Evolutionary conservation across 2,329 filamentous ascomycete species (phyloP).

Genomic region (Beauveria asiatica): DNA sequence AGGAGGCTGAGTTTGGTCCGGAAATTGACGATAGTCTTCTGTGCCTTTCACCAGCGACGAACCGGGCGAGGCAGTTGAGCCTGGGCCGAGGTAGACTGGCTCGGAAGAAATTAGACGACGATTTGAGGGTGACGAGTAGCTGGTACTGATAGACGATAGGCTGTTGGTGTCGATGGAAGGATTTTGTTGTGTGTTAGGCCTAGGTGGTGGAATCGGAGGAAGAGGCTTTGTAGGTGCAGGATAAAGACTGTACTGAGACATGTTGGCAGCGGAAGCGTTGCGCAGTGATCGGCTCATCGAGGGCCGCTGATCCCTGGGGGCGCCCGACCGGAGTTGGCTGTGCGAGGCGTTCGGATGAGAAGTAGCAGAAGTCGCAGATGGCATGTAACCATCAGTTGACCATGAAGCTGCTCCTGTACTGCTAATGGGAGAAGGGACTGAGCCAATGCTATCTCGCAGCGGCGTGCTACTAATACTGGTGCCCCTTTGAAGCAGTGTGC

Average conservation of each 20-base stretch:
- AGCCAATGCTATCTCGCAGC: background rate
- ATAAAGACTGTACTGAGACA: constrained; percentile 7
- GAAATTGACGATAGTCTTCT: background rate
- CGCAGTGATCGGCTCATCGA: background rate
- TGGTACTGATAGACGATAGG: constrained; percentile 9
- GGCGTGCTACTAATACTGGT: background rate
- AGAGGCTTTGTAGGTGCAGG: constrained; percentile 9
- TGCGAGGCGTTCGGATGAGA: background rate
- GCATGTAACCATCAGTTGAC: background rate
- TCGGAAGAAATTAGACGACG: background rate
- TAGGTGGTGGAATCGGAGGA: constrained; percentile 7
- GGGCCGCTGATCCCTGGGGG: background rate
- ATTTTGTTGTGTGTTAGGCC: background rate
- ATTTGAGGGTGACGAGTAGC: constrained; percentile 1
- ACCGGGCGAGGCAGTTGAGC: background rate
- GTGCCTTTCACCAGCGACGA: background rate
- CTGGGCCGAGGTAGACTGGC: background rate
- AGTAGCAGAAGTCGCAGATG: background rate
- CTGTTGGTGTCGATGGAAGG: constrained; percentile 3
- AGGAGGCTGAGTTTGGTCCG: background rate
- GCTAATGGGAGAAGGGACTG: background rate
- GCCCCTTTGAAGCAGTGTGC: background rate
- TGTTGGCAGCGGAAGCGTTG: background rate
- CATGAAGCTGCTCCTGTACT: background rate
- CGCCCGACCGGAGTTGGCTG: background rate